Evolutionary conservation across 306 rosid genomes (phyloP), one percentile per base, ranked within the genome.

Genomic region (Abrus pulchellus): DNA sequence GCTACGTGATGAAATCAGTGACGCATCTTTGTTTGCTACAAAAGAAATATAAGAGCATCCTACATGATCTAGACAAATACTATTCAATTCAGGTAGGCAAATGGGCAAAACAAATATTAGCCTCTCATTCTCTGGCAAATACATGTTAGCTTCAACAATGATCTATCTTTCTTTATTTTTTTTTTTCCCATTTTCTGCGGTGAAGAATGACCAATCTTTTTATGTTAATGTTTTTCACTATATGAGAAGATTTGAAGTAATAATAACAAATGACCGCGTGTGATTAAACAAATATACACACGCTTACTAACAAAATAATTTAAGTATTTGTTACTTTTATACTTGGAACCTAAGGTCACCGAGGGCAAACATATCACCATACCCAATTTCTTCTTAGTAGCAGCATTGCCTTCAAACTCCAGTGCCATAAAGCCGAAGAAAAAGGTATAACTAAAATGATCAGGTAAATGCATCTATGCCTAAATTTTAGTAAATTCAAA

Each of bases 1-100:
- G 40, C 78, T 32, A 63, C 69, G 1, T 81, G 82, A 78, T 59
- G 66, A 71, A 76, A 76, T 70, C 72, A 81, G 56, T 83, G 82
- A 80, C 74, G 85, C 34, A 59, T 63, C 77, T 64, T 76, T 80
- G 53, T 65, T 80, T 66, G 64, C 47, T 14, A 54, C 74, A 78
- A 68, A 82, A 45, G 83, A 80, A 81, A 71, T 66, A 43, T 50
- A 67, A 12, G 67, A 50, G 77, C 69, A 82, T 69, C 47, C 47
- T 72, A 1, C 55, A 38, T 60, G 52, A 78, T 72, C 52, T 78
- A 49, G 74, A 55, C 78, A 85, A 57, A 72, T 72, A 65, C 9
- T 80, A 76, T 76, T 80, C 52, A 72, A 67, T 74, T 68, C 79
- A 82, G 28, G 5, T 7, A 43, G 34, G 40, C 53, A 72, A n/a